Evolutionary conservation across 73 alveolate species (phyloP).

Genomic region (Paramecium biaurelia): DNA sequence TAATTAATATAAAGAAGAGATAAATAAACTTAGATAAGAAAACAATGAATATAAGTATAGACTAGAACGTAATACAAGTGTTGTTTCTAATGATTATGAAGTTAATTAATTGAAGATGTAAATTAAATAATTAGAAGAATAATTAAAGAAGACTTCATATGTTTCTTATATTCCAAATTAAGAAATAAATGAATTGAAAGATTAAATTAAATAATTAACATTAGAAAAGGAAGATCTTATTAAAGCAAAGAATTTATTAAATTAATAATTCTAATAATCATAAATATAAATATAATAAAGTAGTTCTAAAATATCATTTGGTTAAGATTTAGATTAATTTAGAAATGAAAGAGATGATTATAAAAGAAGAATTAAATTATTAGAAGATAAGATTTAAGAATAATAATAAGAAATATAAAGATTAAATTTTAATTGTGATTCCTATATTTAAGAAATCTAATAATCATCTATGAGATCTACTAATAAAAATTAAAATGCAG

Average conservation of each 20-base stretch:
- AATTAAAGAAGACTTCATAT: background rate
- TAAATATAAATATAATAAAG: background rate
- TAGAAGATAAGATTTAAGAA: background rate
- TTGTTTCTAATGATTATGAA: background rate
- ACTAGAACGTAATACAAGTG: background rate
- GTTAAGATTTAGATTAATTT: background rate
- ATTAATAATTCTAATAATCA: background rate
- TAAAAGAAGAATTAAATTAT: background rate
- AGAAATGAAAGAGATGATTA: background rate
- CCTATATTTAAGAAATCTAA: background rate
- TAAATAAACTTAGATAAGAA: background rate
- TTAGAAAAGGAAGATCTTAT: background rate
- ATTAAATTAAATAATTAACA: background rate
- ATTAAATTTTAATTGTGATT: slow-evolving; percentile 2
- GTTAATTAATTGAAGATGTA: background rate
- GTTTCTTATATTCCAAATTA: background rate
- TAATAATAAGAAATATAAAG: background rate
- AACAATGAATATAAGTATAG: background rate
- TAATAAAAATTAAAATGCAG: background rate
- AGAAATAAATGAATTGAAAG: background rate
- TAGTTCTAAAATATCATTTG: background rate
- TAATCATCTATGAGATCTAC: background rate
- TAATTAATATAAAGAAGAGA: background rate
- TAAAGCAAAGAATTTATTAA: background rate
- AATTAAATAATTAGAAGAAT: background rate